Evolutionary conservation across 108 stramenopile species (phyloP).

Genomic region (Aurantiochytrium sp.): DNA sequence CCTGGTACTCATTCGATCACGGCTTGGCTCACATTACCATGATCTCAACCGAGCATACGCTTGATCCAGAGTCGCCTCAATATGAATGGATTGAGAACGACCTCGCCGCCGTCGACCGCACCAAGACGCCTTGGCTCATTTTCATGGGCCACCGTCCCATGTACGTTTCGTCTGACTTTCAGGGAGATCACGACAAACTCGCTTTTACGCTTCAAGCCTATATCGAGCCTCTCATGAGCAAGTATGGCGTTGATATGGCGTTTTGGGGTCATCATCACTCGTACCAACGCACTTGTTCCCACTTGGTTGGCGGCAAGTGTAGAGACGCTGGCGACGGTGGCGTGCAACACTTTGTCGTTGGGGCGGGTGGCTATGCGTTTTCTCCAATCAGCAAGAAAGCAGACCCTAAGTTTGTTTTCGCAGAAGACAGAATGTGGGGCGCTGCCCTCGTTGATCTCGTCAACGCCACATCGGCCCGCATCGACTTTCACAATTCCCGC

Average conservation of each 20-base stretch:
- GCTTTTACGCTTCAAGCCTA: constrained; percentile 54
- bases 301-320: constrained; percentile 37
- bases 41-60: constrained; percentile 61
- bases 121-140: constrained; percentile 68
- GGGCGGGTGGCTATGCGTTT: neutral
- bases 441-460: neutral
- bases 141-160: constrained; percentile 68
- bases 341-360: neutral
- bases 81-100: constrained; percentile 61
- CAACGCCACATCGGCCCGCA: neutral
- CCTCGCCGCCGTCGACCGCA: constrained; percentile 58
- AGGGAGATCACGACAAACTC: constrained; percentile 57
- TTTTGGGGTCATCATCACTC: constrained; percentile 84
- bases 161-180: constrained; percentile 56
- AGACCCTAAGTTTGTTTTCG: neutral
- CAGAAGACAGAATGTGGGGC: neutral
- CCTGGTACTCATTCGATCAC: constrained; percentile 26
- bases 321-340: neutral
- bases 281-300: constrained; percentile 62
- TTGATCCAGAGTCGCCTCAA: constrained; percentile 54
- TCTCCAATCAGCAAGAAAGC: neutral
- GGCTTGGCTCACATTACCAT: constrained; percentile 64
- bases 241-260: constrained; percentile 72
- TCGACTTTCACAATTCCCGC: neutral
- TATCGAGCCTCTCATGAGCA: constrained; percentile 69